Evolutionary conservation across 768 basidiomycete species (phyloP), one percentile per base, ranked within the genome.

Genomic region (Amanita fuliginea): DNA sequence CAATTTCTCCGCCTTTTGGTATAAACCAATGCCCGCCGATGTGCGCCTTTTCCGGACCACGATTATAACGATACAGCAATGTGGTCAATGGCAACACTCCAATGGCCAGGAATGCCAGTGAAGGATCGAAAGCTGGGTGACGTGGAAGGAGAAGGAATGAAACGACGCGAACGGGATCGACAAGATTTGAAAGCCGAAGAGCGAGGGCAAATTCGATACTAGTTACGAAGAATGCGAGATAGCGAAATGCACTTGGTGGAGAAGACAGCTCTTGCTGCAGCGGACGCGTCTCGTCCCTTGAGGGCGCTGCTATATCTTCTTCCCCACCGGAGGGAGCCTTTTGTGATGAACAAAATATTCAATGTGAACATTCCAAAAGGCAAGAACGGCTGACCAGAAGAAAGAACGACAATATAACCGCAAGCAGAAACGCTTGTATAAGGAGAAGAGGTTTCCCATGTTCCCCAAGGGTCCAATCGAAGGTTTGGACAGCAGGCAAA

Each of bases 131-230:
- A 19, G 71, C 69, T 11, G 55, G 53, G 51, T 71, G 68, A 41
- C 70, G 63, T 6, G 77, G 77, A 19, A 78, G 66, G 26, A 74
- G 56, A 16, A 80, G 66, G 61, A 81, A 82, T 1, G 69, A 66
- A 22, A 78, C 55, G 33, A 82, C 75, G 42, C 72, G 70, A 13
- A 58, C 55, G 9, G 74, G 63, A 51, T 78, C 72, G 46, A 67
- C 71, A 44, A 82, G 68, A 52, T 74, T 74, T 22, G 77, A 77
- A 21, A 83, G 64, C 39, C 68, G 71, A 44, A 81, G 64, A 1
- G 75, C 73, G 37, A 79, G 60, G 0, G 74, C 75, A 53, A 82
- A 82, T 44, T 73, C 67, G 39, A 77, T 57, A 32, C 69, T 62
- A 5, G 75, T 73, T 26, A 64, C 55, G 45, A 77, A 55, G 41